Conservation (phyloP, 2,329 filamentous ascomycete species). For the Chaetomium sp. region DNA sequence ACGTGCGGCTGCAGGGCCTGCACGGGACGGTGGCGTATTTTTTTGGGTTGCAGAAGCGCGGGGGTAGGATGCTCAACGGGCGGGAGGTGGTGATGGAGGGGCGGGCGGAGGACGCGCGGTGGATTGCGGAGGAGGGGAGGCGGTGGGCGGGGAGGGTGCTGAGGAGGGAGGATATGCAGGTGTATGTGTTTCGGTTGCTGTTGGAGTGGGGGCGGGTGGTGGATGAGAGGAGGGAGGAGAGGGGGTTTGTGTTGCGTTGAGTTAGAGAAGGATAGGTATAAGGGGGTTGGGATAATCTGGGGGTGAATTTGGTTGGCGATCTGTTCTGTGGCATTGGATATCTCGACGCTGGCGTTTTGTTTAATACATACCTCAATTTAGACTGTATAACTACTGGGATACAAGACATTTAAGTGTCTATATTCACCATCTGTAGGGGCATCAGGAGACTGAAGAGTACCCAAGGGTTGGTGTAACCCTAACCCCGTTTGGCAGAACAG, state of each 20-base stretch:
- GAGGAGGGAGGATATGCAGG: conserved; percentile 73
- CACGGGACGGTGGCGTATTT: conserved; percentile 78
- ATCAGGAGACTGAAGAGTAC: background rate
- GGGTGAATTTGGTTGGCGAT: background rate
- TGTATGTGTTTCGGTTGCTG: conserved; percentile 76
- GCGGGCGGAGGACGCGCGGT: conserved; percentile 57
- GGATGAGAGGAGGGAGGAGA: conserved; percentile 59
- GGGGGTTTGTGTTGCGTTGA: conserved; percentile 43
- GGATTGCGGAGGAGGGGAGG: conserved; percentile 67
- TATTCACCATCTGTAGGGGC: background rate
- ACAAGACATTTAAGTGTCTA: background rate
- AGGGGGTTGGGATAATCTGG: background rate
- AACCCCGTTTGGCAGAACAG: background rate
- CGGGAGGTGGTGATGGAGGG: conserved; percentile 51
- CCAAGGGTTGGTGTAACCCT: background rate
- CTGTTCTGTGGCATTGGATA: background rate
- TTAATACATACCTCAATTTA: background rate
- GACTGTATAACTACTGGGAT: background rate
- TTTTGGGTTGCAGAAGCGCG: conserved; percentile 42
- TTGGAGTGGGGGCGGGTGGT: conserved; percentile 75
- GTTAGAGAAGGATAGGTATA: background rate
- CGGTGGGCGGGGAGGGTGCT: conserved; percentile 66
- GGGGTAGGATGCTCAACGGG: conserved; percentile 48
- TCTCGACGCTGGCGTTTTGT: conserved; percentile 16
- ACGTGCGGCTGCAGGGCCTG: conserved; percentile 70